Conservation (phyloP, 2,329 filamentous ascomycete species). For the Arthrobotrys sphaeroides region DNA sequence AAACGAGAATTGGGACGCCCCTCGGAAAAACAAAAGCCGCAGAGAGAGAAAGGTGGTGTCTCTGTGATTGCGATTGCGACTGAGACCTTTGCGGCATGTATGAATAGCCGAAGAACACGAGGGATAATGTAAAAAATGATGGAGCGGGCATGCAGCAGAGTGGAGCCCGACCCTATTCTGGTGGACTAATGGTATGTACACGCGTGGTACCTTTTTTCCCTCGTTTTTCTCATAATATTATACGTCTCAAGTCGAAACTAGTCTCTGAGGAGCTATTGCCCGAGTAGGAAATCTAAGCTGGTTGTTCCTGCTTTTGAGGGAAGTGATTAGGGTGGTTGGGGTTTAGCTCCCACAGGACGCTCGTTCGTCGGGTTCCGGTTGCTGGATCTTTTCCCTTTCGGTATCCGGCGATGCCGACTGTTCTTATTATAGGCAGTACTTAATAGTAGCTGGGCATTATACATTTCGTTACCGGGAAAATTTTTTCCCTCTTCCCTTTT, state of each 20-base stretch:
- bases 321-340: constrained; percentile 5
- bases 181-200: neutral
- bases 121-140: constrained; percentile 1
- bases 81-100: constrained; percentile 45
- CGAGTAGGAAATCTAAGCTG: constrained; percentile 20
- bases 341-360: neutral
- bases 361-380: constrained; percentile 48
- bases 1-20: neutral
- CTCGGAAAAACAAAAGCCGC: constrained; percentile 12
- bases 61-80: constrained; percentile 25
- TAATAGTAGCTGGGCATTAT: constrained; percentile 31
- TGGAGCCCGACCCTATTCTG: constrained; percentile 22
- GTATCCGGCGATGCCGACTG: constrained; percentile 48
- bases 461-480: constrained; percentile 53
- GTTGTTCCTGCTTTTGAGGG: constrained; percentile 1
- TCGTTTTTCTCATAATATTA: constrained; percentile 39
- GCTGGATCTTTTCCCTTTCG: constrained; percentile 27
- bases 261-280: constrained; percentile 34
- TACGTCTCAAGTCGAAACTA: constrained; percentile 23
- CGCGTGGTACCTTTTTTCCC: neutral
- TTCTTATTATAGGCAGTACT: constrained; percentile 44
- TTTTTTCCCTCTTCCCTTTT: constrained; percentile 14
- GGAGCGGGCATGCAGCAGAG: neutral
- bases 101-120: constrained; percentile 24
- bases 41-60: neutral